phyloP scores from a whole-genome alignment of 805 yeast genomes.

The Pichia occidentalis region DNA sequence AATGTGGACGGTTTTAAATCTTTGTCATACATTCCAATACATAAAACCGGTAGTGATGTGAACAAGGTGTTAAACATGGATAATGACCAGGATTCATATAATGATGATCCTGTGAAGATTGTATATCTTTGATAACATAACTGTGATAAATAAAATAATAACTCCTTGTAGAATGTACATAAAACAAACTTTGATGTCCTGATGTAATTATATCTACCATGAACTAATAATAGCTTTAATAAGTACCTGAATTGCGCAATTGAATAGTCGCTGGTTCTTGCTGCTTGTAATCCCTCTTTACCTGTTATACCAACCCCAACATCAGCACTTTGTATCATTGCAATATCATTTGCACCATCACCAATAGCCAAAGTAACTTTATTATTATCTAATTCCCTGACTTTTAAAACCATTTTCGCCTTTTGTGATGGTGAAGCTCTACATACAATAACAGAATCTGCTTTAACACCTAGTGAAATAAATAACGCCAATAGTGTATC shows the following conservation, averaged over 20 bases:
- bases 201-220: conserved; percentile 92
- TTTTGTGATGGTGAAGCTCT: conserved; percentile 97
- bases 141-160: conserved; percentile 84
- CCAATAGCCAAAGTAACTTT: conserved; percentile 93
- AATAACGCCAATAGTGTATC: conserved; percentile 65
- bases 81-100: conserved; percentile 93
- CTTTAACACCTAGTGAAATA: conserved; percentile 75
- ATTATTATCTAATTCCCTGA: conserved; percentile 59
- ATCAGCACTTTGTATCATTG: conserved; percentile 98
- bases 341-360: conserved; percentile 98
- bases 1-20: conserved; percentile 85
- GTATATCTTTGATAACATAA: conserved; percentile 80
- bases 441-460: conserved; percentile 90
- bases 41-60: conserved; percentile 85
- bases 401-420: conserved; percentile 77
- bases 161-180: conserved; percentile 91
- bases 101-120: conserved; percentile 84
- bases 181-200: conserved; percentile 87
- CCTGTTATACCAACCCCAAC: conserved; percentile 98
- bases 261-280: conserved; percentile 89
- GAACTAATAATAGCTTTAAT: conserved; percentile 77
- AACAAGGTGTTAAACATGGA: conserved; percentile 96
- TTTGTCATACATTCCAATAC: conserved; percentile 92
- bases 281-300: conserved; percentile 94
- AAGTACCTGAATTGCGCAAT: conserved; percentile 90